Evolutionary conservation across 75 land plant genomes (phyloP), one percentile per base, ranked within the genome.

Genomic region (Sequoiadendron giganteum): DNA sequence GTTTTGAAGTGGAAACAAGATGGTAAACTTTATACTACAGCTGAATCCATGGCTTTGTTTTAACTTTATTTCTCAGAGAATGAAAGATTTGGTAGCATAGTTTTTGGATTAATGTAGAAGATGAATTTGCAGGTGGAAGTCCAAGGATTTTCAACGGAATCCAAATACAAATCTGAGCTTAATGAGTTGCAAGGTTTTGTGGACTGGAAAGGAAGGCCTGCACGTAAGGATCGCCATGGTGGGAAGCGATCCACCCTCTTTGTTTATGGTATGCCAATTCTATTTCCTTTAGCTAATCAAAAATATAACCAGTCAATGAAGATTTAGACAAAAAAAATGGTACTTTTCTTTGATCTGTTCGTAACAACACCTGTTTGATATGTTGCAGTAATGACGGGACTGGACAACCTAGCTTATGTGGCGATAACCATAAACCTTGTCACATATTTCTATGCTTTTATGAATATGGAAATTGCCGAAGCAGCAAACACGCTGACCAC

Each of bases 221-320:
- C 94, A 7, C 28, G 92, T 18, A 89, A 68, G 76, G 88, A 93
- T 78, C 92, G 88, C 58, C 96, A 97, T 84, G 99, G 99, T 36
- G 95, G 99, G 88, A 92, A 93, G 92, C 90, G 91, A 47, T 93
- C 96, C 11, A 93, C 94, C 45, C 90, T 92, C 54, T 97, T 91
- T 85, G 93, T 96, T 84, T 87, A 96, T 47, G 97, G 99, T 96
- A 34, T 14, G 34, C 30, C 68, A 21, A 3, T 55, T 55, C 58
- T 11, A 1, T 3, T 3, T 18, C 16, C 0, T 36, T 16, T 3
- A 3, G 3, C 19, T 0, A 3, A 55, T 55, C 1, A 3, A 3
- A 55, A 0, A 16, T 16, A 15, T 15, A 15, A 11, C 3, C 21
- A 18, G 13, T 55, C 19, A 55, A 15, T 55, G 16, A 61, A 21